phyloP scores from a whole-genome alignment of 1,284 basidiomycete species.

The Irpex sp. region DNA sequence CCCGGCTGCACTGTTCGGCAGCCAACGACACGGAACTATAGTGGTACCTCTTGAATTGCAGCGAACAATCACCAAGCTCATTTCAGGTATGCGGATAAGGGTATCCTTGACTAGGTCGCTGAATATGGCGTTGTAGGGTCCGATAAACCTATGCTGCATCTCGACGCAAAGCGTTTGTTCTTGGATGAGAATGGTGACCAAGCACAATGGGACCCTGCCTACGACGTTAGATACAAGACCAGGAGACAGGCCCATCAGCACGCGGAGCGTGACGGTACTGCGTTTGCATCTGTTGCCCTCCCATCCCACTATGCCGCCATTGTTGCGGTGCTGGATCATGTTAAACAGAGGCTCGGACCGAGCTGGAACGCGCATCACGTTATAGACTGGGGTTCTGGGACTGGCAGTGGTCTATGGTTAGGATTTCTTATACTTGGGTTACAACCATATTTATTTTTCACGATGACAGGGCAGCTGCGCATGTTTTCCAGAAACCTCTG shows the following conservation, averaged over 20 bases:
- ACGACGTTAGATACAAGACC: slow-evolving; percentile 57
- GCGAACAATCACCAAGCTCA: slow-evolving; percentile 51
- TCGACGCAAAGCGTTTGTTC: slow-evolving; percentile 71
- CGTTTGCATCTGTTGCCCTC: slow-evolving; percentile 70
- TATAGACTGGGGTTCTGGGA: slow-evolving; percentile 74
- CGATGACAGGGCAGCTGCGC: slow-evolving; percentile 52
- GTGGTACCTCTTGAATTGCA: slow-evolving; percentile 69
- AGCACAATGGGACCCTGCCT: slow-evolving; percentile 48
- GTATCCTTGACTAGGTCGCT: not conserved
- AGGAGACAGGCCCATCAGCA: slow-evolving; percentile 52
- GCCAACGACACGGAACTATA: slow-evolving; percentile 64
- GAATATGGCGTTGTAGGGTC: slow-evolving; percentile 38
- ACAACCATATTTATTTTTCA: not conserved
- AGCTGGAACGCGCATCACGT: slow-evolving; percentile 55
- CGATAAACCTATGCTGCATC: slow-evolving; percentile 60
- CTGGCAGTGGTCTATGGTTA: slow-evolving; percentile 74
- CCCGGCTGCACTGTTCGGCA: slow-evolving; percentile 78
- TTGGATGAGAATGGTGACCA: slow-evolving; percentile 30
- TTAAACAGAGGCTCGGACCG: slow-evolving; percentile 57
- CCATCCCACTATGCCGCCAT: slow-evolving; percentile 77
- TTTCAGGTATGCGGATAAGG: slow-evolving; percentile 44
- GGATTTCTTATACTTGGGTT: slow-evolving; percentile 15
- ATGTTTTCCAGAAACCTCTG: slow-evolving; percentile 50
- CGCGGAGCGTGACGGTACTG: slow-evolving; percentile 63
- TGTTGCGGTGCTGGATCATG: slow-evolving; percentile 59